phyloP scores from a whole-genome alignment of 2,329 filamentous ascomycete genomes.

The Colletotrichum limetticola region DNA sequence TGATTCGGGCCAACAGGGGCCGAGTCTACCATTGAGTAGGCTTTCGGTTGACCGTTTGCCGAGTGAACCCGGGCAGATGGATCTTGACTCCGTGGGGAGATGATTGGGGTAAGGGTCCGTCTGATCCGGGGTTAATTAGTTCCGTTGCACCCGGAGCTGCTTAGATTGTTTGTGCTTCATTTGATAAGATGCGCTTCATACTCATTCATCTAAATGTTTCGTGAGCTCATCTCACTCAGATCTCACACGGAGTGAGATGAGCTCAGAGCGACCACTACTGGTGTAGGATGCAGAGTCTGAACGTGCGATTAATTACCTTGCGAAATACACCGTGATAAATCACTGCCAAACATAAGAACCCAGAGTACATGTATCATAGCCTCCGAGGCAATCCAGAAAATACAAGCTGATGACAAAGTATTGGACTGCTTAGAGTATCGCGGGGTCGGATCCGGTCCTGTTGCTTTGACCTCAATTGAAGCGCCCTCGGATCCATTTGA shows the following conservation, averaged over 20 bases:
- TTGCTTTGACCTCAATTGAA: background rate
- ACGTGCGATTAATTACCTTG: too few species aligned
- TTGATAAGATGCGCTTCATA: background rate
- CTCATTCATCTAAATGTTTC: too few species aligned
- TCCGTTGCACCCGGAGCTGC: background rate
- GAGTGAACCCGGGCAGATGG: background rate
- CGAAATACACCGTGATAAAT: too few species aligned
- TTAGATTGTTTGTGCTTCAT: background rate
- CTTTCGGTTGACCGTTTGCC: conserved; percentile 13
- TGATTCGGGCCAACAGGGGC: conserved; percentile 1
- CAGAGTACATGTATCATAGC: background rate
- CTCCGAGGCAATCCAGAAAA: background rate
- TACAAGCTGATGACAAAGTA: background rate
- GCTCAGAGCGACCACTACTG: too few species aligned
- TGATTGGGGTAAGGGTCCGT: background rate
- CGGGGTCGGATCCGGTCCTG: background rate
- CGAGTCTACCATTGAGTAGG: background rate
- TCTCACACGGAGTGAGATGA: background rate
- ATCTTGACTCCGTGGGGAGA: background rate
- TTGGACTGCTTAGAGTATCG: background rate
- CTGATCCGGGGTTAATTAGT: conserved; percentile 3
- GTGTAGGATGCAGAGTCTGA: too few species aligned
- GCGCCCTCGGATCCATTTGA: background rate
- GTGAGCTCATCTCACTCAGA: too few species aligned
- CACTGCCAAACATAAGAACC: too few species aligned